phyloP scores from a whole-genome alignment of 2,329 filamentous ascomycete genomes.

The Phaeosphaeria sp. region DNA sequence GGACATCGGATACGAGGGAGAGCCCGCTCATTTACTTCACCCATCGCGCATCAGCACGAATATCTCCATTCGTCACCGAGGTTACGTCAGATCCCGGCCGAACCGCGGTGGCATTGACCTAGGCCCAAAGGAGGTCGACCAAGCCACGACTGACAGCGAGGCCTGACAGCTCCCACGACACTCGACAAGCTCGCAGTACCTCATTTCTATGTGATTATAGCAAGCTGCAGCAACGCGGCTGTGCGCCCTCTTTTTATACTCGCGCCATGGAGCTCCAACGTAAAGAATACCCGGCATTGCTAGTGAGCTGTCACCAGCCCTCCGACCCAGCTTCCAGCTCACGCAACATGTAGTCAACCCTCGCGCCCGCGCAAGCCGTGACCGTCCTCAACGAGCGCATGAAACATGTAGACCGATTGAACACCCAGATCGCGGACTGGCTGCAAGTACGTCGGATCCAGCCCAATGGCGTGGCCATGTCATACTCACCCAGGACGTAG shows the following conservation, averaged over 20 bases:
- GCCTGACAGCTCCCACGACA: constrained; percentile 39
- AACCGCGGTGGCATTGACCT: constrained; percentile 16
- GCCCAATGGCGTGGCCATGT: constrained; percentile 3
- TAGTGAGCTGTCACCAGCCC: constrained; percentile 65
- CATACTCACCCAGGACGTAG: constrained; percentile 58
- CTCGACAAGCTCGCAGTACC: constrained; percentile 30
- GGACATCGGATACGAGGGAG: neutral
- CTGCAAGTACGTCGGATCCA: constrained; percentile 73
- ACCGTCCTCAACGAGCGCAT: constrained; percentile 84
- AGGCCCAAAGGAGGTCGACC: constrained; percentile 27
- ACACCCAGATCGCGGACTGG: constrained; percentile 94
- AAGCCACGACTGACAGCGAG: constrained; percentile 39
- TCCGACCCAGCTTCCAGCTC: constrained; percentile 32
- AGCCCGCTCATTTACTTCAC: neutral
- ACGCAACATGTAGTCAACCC: constrained; percentile 66
- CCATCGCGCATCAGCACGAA: neutral
- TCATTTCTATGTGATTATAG: constrained; percentile 39
- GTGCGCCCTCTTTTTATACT: constrained; percentile 31
- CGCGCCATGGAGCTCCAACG: constrained; percentile 70
- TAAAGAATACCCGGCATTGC: constrained; percentile 90
- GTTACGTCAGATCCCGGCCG: constrained; percentile 27
- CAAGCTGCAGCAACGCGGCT: constrained; percentile 29
- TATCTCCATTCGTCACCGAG: constrained; percentile 7
- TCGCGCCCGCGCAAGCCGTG: constrained; percentile 84
- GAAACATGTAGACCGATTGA: constrained; percentile 83